Percentiles rank a stretch among this genome's conserved stretches.
Conservation (phyloP, 1,139 yeast species). For the Sugiyamaella japonica region DNA sequence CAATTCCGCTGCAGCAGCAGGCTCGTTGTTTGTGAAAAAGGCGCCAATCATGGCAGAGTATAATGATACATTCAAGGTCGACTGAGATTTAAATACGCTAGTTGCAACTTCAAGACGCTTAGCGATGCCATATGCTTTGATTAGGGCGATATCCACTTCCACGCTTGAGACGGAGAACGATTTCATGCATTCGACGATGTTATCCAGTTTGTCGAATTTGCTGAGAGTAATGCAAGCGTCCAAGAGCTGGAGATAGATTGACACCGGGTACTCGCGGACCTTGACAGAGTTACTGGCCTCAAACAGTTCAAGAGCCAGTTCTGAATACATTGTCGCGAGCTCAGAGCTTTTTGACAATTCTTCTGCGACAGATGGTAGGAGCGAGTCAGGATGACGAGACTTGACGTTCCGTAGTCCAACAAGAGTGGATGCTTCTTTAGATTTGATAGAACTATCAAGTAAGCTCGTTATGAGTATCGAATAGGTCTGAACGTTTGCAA, state of each 20-base stretch:
- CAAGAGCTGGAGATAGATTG: slow-evolving; percentile 26
- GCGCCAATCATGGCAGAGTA: slow-evolving; percentile 39
- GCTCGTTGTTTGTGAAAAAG: slow-evolving; percentile 33
- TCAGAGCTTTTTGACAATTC: slow-evolving; percentile 1
- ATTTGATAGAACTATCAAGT: slow-evolving; percentile 30
- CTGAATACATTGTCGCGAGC: slow-evolving; percentile 23
- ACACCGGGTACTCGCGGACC: slow-evolving; percentile 25
- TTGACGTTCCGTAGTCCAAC: slow-evolving; percentile 12
- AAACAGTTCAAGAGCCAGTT: slow-evolving; percentile 35
- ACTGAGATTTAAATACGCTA: slow-evolving; percentile 16
- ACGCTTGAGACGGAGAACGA: background rate
- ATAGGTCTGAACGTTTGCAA: slow-evolving; percentile 38
- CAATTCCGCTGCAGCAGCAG: slow-evolving; percentile 34
- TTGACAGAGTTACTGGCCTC: slow-evolving; percentile 34
- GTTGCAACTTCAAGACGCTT: slow-evolving; percentile 25
- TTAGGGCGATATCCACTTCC: slow-evolving; percentile 18
- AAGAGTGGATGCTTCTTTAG: slow-evolving; percentile 6
- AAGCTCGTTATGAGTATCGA: slow-evolving; percentile 34
- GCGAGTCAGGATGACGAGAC: slow-evolving; percentile 18
- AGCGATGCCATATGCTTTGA: slow-evolving; percentile 26
- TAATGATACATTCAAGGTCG: slow-evolving; percentile 1
- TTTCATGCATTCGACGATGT: slow-evolving; percentile 9
- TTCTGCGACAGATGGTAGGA: slow-evolving; percentile 19
- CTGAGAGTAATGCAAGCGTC: slow-evolving; percentile 24
- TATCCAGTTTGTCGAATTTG: slow-evolving; percentile 19